Conservation (phyloP, 345 rosid genomes). For the Brassica incana region DNA sequence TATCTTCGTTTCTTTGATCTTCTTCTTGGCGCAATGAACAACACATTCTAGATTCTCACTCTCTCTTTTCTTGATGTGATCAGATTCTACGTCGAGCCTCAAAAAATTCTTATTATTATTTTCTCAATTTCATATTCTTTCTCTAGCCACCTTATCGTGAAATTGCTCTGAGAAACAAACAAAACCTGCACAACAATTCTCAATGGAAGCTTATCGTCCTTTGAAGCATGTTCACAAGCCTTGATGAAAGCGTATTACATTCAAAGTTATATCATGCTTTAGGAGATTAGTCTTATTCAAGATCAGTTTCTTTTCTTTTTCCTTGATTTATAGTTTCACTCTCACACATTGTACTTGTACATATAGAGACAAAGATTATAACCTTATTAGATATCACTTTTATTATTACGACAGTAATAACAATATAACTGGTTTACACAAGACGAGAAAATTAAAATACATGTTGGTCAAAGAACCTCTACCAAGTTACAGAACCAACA, state of each 20-base stretch:
- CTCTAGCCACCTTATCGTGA: constrained; percentile 44
- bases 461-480: background rate
- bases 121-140: constrained; percentile 48
- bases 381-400: background rate
- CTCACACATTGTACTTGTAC: no score
- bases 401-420: background rate
- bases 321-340: no score
- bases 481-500: constrained; percentile 1
- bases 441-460: background rate
- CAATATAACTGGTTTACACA: constrained; percentile 15
- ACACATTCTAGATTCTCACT: constrained; percentile 13
- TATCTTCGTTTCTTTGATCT: constrained; percentile 36
- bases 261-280: constrained; percentile 36
- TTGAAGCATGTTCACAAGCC: constrained; percentile 68
- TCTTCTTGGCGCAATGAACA: constrained; percentile 35
- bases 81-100: constrained; percentile 48
- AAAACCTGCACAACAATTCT: constrained; percentile 59
- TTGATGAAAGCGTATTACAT: constrained; percentile 55
- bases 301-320: no score
- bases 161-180: constrained; percentile 59
- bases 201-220: constrained; percentile 63
- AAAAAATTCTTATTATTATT: constrained; percentile 63
- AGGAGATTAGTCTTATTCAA: no score
- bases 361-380: no score
- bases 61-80: constrained; percentile 31